Evolutionary conservation across 768 basidiomycete genomes (phyloP).

Genomic region (Phaeolepiota aurea): DNA sequence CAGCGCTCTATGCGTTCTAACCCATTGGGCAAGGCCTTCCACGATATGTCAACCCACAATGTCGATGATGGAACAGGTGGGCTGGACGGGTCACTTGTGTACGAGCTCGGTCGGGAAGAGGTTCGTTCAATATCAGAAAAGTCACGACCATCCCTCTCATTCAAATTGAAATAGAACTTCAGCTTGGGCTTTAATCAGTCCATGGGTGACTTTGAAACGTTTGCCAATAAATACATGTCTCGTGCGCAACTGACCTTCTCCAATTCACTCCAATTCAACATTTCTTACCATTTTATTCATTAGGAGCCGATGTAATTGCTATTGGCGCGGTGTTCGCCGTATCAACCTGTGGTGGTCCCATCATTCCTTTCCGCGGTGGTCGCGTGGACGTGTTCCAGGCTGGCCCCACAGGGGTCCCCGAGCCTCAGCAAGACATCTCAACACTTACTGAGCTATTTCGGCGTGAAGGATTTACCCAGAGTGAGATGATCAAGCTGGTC

Average conservation of each 20-base stretch:
- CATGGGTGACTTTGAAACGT: slow-evolving; percentile 23
- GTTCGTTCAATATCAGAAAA: slow-evolving; percentile 11
- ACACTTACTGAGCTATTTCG: slow-evolving; percentile 26
- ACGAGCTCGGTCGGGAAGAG: slow-evolving; percentile 27
- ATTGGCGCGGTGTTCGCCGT: slow-evolving; percentile 27
- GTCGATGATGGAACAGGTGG: slow-evolving; percentile 27
- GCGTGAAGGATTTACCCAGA: slow-evolving; percentile 26
- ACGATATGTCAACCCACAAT: slow-evolving; percentile 32
- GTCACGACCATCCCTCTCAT: not conserved
- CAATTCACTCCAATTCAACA: not conserved
- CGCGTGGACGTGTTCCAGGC: slow-evolving; percentile 30
- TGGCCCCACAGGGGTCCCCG: slow-evolving; percentile 29
- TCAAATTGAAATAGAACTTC: slow-evolving; percentile 22
- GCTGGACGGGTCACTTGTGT: slow-evolving; percentile 31
- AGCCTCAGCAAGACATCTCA: slow-evolving; percentile 27
- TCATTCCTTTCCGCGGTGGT: slow-evolving; percentile 31
- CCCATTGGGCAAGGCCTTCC: slow-evolving; percentile 22
- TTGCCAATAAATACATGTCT: slow-evolving; percentile 30
- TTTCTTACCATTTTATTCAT: slow-evolving; percentile 1
- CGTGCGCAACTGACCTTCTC: slow-evolving; percentile 24
- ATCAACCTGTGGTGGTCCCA: slow-evolving; percentile 34
- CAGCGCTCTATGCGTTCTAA: slow-evolving; percentile 1
- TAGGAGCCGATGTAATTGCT: slow-evolving; percentile 35
- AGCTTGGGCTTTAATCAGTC: slow-evolving; percentile 28
- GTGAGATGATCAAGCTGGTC: slow-evolving; percentile 37